Evolutionary conservation across 805 yeast species (phyloP), one percentile per base, ranked within the genome.

Genomic region (Ogataea haglerorum): DNA sequence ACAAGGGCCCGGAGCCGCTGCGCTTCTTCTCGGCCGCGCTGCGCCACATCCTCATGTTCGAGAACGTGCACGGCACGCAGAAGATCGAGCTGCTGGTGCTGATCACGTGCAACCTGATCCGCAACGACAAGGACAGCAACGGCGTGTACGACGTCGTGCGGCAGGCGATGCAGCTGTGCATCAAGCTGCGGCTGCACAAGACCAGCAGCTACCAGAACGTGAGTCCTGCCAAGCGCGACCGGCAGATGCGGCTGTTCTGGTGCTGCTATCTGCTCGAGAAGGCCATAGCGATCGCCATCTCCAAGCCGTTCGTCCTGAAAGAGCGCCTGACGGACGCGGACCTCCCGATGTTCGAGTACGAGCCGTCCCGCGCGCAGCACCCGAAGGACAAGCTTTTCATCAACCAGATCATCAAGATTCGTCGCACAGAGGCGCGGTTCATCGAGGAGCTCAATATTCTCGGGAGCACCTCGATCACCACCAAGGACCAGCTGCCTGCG

Each of bases 251-350:
- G 47, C 60, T 76, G 13, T 80, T 81, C 63, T 80, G 85, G 85
- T 75, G 82, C 54, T 73, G 74, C 6, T 80, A 79, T 54, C 52
- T 77, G n/a, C 53, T 78, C 32, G 86, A 80, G 52, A 70, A 83
- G 53, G 70, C 79, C 62, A 75, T 78, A 35, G 73, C 80, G 27
- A 73, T 78, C 27, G 76, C 83, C 7, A 79, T 80, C 10, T 80
- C 83, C 4, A 75, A 75, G 52, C 76, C 77, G 2, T 78, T 75
- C 50, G 63, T 72, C 1, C 54, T 81, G n/a, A 60, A 65, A 16
- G 86, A 80, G 55, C 50, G 66, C 3, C 68, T 70, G 30, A 71
- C 78, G 32, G 77, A 71, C 49, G 34, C 49, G 2, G 68, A 72
- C 42, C 46, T 78, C 30, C 82, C 83, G 0, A 51, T 75, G 18